These are phyloP conservation scores for Isatis tinctoria DNA, from an alignment of 345 rosid species.

Conservation along the genomic window DNA sequence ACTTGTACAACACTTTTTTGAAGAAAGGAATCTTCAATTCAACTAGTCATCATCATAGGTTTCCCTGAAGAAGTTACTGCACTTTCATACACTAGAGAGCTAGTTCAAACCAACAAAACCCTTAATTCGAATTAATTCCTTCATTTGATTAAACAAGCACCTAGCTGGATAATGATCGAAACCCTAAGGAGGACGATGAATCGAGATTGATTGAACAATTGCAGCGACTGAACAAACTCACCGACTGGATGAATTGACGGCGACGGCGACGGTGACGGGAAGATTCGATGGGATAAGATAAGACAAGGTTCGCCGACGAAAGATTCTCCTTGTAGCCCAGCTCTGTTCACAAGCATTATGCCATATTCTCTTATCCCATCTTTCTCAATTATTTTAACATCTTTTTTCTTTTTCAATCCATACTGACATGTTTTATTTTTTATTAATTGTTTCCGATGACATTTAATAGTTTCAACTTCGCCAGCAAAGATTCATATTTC, in stretches of 20 bases:
- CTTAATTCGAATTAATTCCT: not conserved
- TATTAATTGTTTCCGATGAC: not conserved
- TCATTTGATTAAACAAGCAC: not conserved
- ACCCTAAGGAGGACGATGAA: slow-evolving; percentile 17
- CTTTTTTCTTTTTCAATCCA: not conserved
- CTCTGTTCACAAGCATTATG: slow-evolving; percentile 19
- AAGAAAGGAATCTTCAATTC: slow-evolving; percentile 1
- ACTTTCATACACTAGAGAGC: not conserved
- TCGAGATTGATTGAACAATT: not conserved
- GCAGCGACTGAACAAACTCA: not conserved
- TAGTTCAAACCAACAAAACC: not conserved
- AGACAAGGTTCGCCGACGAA: slow-evolving; percentile 2
- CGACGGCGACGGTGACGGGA: not conserved
- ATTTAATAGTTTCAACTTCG: not conserved
- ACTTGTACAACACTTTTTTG: not conserved
- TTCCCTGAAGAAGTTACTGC: not conserved
- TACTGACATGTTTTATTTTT: not conserved
- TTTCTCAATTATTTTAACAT: not conserved
- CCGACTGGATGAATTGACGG: slow-evolving; percentile 12
- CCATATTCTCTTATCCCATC: not conserved
- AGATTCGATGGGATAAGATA: slow-evolving; percentile 11
- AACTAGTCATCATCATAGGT: not conserved
- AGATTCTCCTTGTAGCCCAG: slow-evolving; percentile 5
- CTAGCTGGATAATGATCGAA: slow-evolving; percentile 13
- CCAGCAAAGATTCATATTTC: not conserved